Percentiles rank a stretch among this genome's conserved stretches.
Conservation (phyloP, 2,329 filamentous ascomycete species). For the Blastomyces silverae region DNA sequence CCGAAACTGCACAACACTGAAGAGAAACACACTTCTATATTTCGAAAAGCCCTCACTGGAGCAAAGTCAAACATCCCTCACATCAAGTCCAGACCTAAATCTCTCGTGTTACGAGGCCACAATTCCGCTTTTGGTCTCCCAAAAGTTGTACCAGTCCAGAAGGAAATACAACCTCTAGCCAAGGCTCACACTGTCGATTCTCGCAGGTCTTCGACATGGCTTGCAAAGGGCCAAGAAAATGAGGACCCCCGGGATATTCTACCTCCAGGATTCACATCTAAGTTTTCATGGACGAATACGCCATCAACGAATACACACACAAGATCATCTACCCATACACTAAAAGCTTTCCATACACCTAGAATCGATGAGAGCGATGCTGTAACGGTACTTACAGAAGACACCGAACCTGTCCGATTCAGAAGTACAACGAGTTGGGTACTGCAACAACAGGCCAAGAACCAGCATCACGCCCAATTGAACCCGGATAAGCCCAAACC, state of each 20-base stretch:
- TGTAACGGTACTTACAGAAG: slow-evolving; percentile 14
- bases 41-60: slow-evolving; percentile 15
- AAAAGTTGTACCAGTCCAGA: not conserved
- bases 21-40: slow-evolving; percentile 14
- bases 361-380: slow-evolving; percentile 15
- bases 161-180: slow-evolving; percentile 10
- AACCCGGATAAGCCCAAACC: slow-evolving; percentile 3
- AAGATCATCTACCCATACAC: slow-evolving; percentile 4
- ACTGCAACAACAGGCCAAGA: slow-evolving; percentile 17
- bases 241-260: not conserved
- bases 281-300: slow-evolving; percentile 20
- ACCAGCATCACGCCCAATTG: slow-evolving; percentile 7
- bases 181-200: slow-evolving; percentile 5
- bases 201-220: not conserved
- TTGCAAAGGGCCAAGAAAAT: slow-evolving; percentile 4
- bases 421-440: slow-evolving; percentile 21
- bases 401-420: slow-evolving; percentile 19
- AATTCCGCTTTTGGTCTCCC: not conserved
- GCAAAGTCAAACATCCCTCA: slow-evolving; percentile 11
- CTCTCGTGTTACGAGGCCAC: not conserved
- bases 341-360: not conserved
- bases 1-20: slow-evolving; percentile 9
- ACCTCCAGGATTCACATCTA: slow-evolving; percentile 12
- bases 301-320: slow-evolving; percentile 15
- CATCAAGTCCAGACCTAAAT: slow-evolving; percentile 12